Evolutionary conservation across 768 basidiomycete species (phyloP), one percentile per base, ranked within the genome.

Genomic region (Pilatotrama ljubarskyi): DNA sequence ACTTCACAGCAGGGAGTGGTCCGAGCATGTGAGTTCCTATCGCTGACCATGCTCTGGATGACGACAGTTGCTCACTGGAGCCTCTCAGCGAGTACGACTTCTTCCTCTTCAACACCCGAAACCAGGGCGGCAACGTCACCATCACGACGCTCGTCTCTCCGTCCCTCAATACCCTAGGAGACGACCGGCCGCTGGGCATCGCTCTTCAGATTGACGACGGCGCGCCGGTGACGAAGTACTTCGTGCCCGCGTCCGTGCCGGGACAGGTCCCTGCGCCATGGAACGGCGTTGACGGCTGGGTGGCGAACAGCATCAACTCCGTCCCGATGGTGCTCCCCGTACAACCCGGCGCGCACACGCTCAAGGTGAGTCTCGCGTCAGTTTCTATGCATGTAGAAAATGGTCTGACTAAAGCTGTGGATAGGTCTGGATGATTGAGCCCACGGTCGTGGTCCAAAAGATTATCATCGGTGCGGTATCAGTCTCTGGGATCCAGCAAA

Each of bases 1-100:
- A 82, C 69, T 88, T 86, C 71, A 78, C 81, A 7, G 78, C 79
- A 25, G 88, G 87, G n/a, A 68, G 76, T 5, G 88, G 88, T 0
- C 87, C 88, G 9, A 77, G 78, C 20, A 65, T 88, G 84, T 85
- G 63, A 61, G 82, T 69, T 35, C 43, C 5, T 52, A 14, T 18
- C 32, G 18, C 18, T 17, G 11, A 11, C 41, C 11, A n/a, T 8
- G 18, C 26, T 24, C 57, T n/a, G n/a, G n/a, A n/a, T n/a, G n/a
- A n/a, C n/a, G n/a, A 22, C 29, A 18, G 17, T 49, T 59, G 49
- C 51, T 46, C 37, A 20, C 35, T 43, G 1, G 8, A 20, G 7
- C 17, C 43, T 25, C 35, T 5, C 62, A 85, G 84, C 48, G 82
- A 85, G 70, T 90, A 89, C 70, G 84, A 86, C 70, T 86, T 88